A percentile compares a stretch with the other conserved stretches of the same genome.
phyloP scores from a whole-genome alignment of 1,139 yeast genomes.

The Candida pseudoviswanathii region DNA sequence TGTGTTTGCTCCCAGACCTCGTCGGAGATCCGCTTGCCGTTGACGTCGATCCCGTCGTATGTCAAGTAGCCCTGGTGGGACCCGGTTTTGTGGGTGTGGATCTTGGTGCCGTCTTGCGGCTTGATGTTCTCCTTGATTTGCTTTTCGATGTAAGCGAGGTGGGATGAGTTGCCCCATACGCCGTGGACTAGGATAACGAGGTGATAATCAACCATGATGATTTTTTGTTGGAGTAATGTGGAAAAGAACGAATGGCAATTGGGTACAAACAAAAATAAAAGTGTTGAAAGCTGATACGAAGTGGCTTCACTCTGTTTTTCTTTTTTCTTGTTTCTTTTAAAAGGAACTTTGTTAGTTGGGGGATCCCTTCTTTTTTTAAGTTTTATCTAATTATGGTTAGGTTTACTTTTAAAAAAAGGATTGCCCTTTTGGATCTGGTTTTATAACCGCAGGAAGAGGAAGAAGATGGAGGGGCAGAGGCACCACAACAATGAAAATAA shows the following conservation, averaged over 20 bases:
- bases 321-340: neutral
- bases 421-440: neutral
- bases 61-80: slow-evolving; percentile 71
- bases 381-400: neutral
- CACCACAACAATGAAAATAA: no score
- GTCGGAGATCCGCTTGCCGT: slow-evolving; percentile 73
- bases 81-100: slow-evolving; percentile 59
- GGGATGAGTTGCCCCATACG: slow-evolving; percentile 76
- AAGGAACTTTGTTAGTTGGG: neutral
- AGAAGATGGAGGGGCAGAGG: neutral
- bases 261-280: neutral
- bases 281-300: no score
- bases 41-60: slow-evolving; percentile 83
- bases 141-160: slow-evolving; percentile 58
- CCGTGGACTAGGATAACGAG: slow-evolving; percentile 76
- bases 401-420: neutral
- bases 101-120: slow-evolving; percentile 19
- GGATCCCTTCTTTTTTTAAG: neutral
- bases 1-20: slow-evolving; percentile 59
- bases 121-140: slow-evolving; percentile 32
- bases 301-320: no score
- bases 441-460: neutral
- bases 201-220: slow-evolving; percentile 39
- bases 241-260: neutral
- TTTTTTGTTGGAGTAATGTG: neutral